These are phyloP conservation scores for Ceriops decandra DNA, from an alignment of 345 rosid genomes.

Conservation along the genomic window DNA sequence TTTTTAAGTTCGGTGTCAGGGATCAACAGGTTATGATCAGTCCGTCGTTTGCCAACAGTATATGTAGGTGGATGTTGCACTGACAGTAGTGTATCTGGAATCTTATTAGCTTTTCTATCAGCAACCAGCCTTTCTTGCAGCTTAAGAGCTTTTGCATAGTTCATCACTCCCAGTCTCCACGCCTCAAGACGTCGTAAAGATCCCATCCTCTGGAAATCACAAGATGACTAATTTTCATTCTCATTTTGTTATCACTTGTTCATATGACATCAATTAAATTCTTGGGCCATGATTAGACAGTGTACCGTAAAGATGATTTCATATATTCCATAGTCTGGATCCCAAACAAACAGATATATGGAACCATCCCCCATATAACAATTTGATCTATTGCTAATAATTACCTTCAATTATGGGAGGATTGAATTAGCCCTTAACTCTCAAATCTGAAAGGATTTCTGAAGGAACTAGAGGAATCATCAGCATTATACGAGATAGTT, in stretches of 20 bases:
- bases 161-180: slow-evolving; percentile 69
- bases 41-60: slow-evolving; percentile 70
- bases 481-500: no score
- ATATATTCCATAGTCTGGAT: no score
- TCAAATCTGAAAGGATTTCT: no score
- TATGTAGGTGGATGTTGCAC: slow-evolving; percentile 88
- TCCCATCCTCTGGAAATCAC: slow-evolving; percentile 51
- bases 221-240: slow-evolving; percentile 4
- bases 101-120: slow-evolving; percentile 47
- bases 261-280: slow-evolving; percentile 5
- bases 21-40: slow-evolving; percentile 72
- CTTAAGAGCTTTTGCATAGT: slow-evolving; percentile 70
- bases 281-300: no score
- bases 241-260: neutral
- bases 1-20: slow-evolving; percentile 54
- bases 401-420: no score
- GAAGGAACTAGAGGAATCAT: no score
- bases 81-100: slow-evolving; percentile 64
- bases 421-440: no score
- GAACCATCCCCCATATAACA: no score
- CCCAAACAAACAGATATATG: no score
- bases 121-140: slow-evolving; percentile 66
- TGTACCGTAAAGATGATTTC: no score
- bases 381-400: no score
- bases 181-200: slow-evolving; percentile 52